Evolutionary conservation across 2,329 filamentous ascomycete genomes (phyloP).

Genomic region (Aspergillus puulaauensis): DNA sequence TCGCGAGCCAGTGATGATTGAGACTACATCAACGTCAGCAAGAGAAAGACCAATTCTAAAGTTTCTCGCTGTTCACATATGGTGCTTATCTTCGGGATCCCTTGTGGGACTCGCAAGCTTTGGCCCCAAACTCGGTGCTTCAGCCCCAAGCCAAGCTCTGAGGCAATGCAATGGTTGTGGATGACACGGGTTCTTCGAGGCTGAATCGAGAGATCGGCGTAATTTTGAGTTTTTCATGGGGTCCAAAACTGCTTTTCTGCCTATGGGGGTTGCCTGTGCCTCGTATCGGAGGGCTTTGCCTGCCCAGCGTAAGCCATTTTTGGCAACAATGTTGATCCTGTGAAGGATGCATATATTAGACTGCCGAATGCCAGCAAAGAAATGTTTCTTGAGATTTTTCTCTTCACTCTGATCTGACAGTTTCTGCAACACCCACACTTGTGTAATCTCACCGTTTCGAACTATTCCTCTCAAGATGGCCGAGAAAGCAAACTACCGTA

Average conservation of each 20-base stretch:
- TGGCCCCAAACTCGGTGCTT: too few species aligned
- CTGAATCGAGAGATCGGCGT: background rate
- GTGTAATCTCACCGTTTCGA: background rate
- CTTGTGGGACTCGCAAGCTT: too few species aligned
- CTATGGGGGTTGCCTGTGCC: background rate
- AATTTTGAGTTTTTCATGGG: background rate
- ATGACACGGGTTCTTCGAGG: too few species aligned
- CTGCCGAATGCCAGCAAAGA: background rate
- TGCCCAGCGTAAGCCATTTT: background rate
- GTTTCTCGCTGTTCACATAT: too few species aligned
- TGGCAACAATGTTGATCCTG: background rate
- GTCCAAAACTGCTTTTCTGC: background rate
- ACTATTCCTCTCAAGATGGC: background rate
- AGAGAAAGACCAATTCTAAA: too few species aligned
- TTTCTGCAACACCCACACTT: background rate
- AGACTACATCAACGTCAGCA: too few species aligned
- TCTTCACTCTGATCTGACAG: background rate
- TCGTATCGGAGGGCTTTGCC: background rate
- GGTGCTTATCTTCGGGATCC: too few species aligned
- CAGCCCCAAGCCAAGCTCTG: too few species aligned
- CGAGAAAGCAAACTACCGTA: slow-evolving; percentile 4
- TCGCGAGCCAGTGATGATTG: too few species aligned
- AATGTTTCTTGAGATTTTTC: background rate
- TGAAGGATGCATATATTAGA: background rate
- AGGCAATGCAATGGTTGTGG: too few species aligned